These are phyloP conservation scores for Cenchrus fungigraminus DNA, from an alignment of 176 grass and related monocot species.

Conservation along the genomic window DNA sequence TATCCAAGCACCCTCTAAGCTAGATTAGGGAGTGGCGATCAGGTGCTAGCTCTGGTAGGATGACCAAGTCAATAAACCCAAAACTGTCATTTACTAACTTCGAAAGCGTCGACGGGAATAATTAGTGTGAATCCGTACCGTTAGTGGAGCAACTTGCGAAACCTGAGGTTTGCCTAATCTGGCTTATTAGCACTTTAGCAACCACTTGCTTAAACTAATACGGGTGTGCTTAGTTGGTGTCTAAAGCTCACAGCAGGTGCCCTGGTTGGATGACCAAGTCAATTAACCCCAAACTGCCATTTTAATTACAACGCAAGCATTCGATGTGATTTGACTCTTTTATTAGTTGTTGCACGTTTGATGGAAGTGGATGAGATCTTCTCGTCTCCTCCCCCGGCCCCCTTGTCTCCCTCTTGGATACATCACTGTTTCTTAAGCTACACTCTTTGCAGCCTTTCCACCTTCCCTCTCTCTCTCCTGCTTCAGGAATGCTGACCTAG, in stretches of 20 bases:
- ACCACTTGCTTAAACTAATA: slow-evolving; percentile 32
- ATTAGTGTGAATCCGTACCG: slow-evolving; percentile 44
- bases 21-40: no score
- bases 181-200: background rate
- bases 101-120: background rate
- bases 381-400: background rate
- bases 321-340: slow-evolving; percentile 37
- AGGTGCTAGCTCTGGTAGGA: no score
- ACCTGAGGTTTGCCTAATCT: slow-evolving; percentile 30
- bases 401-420: slow-evolving; percentile 16
- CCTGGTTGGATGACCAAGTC: slow-evolving; percentile 9
- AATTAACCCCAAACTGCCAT: slow-evolving; percentile 7
- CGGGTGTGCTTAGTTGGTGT: slow-evolving; percentile 13
- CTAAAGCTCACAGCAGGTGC: slow-evolving; percentile 25
- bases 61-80: no score
- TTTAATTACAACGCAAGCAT: background rate
- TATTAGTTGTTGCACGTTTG: slow-evolving; percentile 43
- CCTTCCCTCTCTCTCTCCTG: background rate
- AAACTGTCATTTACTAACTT: no score
- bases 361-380: slow-evolving; percentile 46
- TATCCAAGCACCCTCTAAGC: no score
- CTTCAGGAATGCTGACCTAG: slow-evolving; percentile 10
- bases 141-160: slow-evolving; percentile 39
- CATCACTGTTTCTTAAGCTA: slow-evolving; percentile 26
- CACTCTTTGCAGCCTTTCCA: slow-evolving; percentile 22